A percentile compares a stretch with the other conserved stretches of the same genome.
phyloP scores from a whole-genome alignment of 768 basidiomycete genomes.

The Naganishia vishniacii region DNA sequence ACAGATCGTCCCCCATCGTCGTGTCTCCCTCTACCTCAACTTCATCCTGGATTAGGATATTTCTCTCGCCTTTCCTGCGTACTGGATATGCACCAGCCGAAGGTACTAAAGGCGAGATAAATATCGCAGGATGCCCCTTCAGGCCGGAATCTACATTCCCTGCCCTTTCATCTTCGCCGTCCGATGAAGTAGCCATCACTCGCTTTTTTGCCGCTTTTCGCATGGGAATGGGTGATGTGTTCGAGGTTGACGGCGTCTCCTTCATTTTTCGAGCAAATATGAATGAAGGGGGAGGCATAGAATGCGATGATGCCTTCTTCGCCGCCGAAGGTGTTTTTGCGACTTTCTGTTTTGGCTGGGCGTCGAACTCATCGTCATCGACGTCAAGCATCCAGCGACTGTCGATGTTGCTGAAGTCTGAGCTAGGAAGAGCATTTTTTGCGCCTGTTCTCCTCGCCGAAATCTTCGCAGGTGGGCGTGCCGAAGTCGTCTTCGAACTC shows the following conservation, averaged over 20 bases:
- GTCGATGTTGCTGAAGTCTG: slow-evolving; percentile 24
- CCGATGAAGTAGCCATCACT: slow-evolving; percentile 8
- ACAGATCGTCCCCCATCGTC: slow-evolving; percentile 26
- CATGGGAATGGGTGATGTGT: background rate
- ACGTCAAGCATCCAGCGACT: slow-evolving; percentile 32
- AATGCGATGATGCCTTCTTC: background rate
- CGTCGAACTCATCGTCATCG: slow-evolving; percentile 29
- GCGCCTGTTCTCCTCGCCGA: background rate
- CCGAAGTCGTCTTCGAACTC: background rate
- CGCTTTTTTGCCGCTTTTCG: slow-evolving; percentile 4
- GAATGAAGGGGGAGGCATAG: background rate
- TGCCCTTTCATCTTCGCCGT: slow-evolving; percentile 3
- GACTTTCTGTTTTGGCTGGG: slow-evolving; percentile 16
- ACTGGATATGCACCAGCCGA: slow-evolving; percentile 2
- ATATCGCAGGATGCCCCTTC: background rate
- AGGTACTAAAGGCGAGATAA: background rate
- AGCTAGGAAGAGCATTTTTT: background rate
- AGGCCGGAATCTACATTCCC: background rate
- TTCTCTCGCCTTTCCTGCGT: slow-evolving; percentile 4
- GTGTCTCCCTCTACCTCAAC: slow-evolving; percentile 37
- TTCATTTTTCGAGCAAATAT: slow-evolving; percentile 1
- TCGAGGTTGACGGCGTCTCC: slow-evolving; percentile 2
- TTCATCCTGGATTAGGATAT: slow-evolving; percentile 37
- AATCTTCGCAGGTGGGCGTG: background rate
- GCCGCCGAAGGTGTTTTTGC: slow-evolving; percentile 6